These are phyloP conservation scores for Neurospora sp. DNA, from an alignment of 2,329 filamentous ascomycete species.

Conservation along the genomic window DNA sequence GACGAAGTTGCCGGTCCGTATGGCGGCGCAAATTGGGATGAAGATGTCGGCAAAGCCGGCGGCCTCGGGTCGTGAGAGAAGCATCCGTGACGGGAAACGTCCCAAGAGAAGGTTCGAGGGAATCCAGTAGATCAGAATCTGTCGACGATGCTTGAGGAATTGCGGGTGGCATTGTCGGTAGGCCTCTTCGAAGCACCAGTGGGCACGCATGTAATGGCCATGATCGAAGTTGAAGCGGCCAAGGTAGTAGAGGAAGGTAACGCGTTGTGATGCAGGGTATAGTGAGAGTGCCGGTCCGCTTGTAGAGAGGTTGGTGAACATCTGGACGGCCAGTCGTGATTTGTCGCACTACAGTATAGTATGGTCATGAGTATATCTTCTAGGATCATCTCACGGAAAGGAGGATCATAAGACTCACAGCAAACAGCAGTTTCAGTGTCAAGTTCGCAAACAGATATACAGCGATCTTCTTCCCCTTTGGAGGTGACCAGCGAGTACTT, in stretches of 20 bases:
- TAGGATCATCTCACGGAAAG: background rate
- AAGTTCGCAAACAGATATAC: constrained; percentile 91
- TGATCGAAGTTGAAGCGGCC: constrained; percentile 84
- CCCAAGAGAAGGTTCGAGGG: constrained; percentile 76
- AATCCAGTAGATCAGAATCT: constrained; percentile 77
- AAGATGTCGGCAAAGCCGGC: constrained; percentile 56
- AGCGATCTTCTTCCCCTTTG: constrained; percentile 75
- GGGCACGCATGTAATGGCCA: constrained; percentile 70
- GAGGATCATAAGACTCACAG: constrained; percentile 38
- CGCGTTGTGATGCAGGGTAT: constrained; percentile 78
- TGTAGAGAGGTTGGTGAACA: constrained; percentile 79
- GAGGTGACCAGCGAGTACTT: constrained; percentile 54
- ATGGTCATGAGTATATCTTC: constrained; percentile 5
- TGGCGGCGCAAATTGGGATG: constrained; percentile 59
- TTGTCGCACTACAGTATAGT: constrained; percentile 54
- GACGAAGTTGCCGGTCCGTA: constrained; percentile 65
- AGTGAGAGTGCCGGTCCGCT: constrained; percentile 71
- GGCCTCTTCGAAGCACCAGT: constrained; percentile 65
- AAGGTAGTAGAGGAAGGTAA: constrained; percentile 91
- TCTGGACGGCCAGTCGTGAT: constrained; percentile 73
- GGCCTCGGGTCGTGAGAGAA: constrained; percentile 65
- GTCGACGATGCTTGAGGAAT: constrained; percentile 63
- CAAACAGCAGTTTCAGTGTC: constrained; percentile 79
- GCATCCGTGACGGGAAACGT: constrained; percentile 59
- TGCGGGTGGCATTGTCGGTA: constrained; percentile 57